Percentiles rank a stretch among this genome's conserved stretches.
Evolutionary conservation across 805 yeast species (phyloP).

Genomic region (Scheffersomyces stipitis): DNA sequence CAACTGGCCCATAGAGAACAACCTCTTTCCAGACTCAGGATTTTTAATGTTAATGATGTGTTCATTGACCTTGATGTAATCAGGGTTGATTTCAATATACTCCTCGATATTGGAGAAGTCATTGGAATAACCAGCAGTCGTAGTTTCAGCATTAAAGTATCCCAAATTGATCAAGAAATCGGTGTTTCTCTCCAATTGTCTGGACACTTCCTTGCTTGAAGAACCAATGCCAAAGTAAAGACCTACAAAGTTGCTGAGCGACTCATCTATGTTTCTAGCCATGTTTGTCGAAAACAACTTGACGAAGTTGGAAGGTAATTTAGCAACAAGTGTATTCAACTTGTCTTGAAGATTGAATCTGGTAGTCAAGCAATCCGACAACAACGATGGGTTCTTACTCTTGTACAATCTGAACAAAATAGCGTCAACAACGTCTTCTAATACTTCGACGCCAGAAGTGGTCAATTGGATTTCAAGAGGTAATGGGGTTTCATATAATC

Average conservation of each 20-base stretch:
- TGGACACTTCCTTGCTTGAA: constrained; percentile 19
- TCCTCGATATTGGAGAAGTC: constrained; percentile 21
- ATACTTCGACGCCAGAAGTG: constrained; percentile 3
- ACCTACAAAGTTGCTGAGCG: constrained; percentile 64
- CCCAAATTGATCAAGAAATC: constrained; percentile 78
- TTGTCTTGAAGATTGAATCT: constrained; percentile 51
- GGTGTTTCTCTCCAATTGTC: constrained; percentile 40
- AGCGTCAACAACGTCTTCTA: constrained; percentile 20
- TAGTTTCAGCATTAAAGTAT: constrained; percentile 42
- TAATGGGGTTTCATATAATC: constrained; percentile 15
- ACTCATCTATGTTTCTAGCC: constrained; percentile 79
- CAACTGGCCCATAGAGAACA: constrained; percentile 32
- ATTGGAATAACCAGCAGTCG: constrained; percentile 23
- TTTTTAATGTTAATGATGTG: constrained; percentile 21
- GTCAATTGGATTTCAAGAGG: constrained; percentile 4
- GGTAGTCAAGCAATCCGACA: constrained; percentile 70
- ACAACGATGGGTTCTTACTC: constrained; percentile 58
- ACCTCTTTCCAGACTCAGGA: constrained; percentile 20
- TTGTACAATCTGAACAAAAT: constrained; percentile 53
- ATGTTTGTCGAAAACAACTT: constrained; percentile 56
- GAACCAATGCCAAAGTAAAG: constrained; percentile 65
- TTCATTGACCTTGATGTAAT: constrained; percentile 38
- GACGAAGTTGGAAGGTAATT: constrained; percentile 32
- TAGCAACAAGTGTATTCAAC: constrained; percentile 47
- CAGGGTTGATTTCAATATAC: constrained; percentile 41